Evolutionary conservation across 345 rosid species (phyloP), one percentile per base, ranked within the genome.

Genomic region (Durio zibethinus): DNA sequence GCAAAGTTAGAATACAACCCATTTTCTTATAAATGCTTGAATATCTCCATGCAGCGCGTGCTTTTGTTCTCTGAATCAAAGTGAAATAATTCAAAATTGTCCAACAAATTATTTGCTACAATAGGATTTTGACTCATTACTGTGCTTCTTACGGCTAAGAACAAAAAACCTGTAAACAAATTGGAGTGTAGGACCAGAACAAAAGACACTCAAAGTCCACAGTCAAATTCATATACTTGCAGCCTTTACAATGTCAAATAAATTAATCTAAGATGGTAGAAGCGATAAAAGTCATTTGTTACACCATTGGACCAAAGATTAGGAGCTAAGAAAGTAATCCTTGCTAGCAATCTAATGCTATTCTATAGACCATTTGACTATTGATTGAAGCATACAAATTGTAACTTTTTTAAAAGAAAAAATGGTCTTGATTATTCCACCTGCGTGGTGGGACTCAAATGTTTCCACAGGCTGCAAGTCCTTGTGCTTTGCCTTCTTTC

Each of bases 271-370:
- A 38, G 31, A 40, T 65, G 48, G 64, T 18, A 50, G 45, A 64
- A 73, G 60, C 67, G 21, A 61, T 48, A 48, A 21, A 35, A 45
- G 59, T 40, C 47, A 43, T 53, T 25, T 29, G 7, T 31, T 57
- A 12, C 52, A 53, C 7, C n/a, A 50, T 77, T 64, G 70, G 79
- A 79, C 77, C 50, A 7, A 21, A 45, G 42, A 43, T 52, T 50
- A 45, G 56, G 20, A 60, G 60, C 73, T 57, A 50, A 68, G 5
- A 36, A 36, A 36, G 38, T 36, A 36, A 36, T 36, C 38, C 38
- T 4, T 36, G 4, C 38, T 6, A 36, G 4, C 38, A 36, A 36
- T 36, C 38, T 4, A 36, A 36, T 36, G 38, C 38, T 36, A 2
- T 36, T 2, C 38, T 36, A 0, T 36, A 2, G 0, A 36, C 38